These are phyloP conservation scores for Chrysanthemum makinoi DNA, from an alignment of 129 eudicot genomes.

Conservation along the genomic window DNA sequence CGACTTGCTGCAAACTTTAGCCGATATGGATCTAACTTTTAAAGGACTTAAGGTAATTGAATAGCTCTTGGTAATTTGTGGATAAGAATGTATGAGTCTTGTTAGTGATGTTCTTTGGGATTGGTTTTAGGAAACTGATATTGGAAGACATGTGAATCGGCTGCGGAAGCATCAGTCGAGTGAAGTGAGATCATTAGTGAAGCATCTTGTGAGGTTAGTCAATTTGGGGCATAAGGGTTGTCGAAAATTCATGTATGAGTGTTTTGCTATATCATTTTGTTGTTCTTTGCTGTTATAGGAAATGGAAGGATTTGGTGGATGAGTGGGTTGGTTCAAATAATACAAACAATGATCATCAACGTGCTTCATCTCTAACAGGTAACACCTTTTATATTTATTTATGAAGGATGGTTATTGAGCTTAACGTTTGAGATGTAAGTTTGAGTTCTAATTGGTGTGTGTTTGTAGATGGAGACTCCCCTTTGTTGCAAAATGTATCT, in stretches of 20 bases:
- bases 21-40: constrained; percentile 89
- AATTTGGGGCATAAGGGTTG: background rate
- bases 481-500: constrained; percentile 47
- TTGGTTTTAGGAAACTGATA: constrained; percentile 70
- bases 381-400: constrained; percentile 12
- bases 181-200: constrained; percentile 73
- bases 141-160: constrained; percentile 83
- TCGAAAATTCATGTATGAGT: background rate
- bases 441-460: constrained; percentile 5
- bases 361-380: constrained; percentile 52
- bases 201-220: constrained; percentile 76
- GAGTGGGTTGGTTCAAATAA: constrained; percentile 82
- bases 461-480: constrained; percentile 77
- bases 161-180: constrained; percentile 77
- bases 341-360: constrained; percentile 32
- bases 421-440: too few species aligned
- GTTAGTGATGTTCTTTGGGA: background rate
- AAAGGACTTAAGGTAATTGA: constrained; percentile 67
- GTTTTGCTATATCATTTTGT: background rate
- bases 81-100: too few species aligned
- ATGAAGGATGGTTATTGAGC: too few species aligned
- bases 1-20: constrained; percentile 77
- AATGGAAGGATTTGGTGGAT: constrained; percentile 94
- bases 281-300: constrained; percentile 39
- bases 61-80: background rate